Evolutionary conservation across 805 yeast genomes (phyloP), one percentile per base, ranked within the genome.

Genomic region (Wickerhamia fluorescens): DNA sequence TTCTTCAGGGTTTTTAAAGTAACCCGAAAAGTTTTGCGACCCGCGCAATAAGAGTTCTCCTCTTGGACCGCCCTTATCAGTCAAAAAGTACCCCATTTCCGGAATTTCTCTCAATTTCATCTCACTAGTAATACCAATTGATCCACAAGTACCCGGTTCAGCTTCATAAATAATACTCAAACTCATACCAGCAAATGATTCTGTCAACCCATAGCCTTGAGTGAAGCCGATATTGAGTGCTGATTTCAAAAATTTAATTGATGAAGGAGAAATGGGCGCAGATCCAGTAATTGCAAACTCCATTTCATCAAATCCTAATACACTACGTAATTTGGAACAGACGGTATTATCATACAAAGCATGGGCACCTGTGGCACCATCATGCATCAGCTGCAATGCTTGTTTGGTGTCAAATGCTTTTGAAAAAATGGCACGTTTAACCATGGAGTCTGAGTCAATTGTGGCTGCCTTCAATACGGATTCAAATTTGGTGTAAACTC

Each of bases 141-240:
- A 39, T 1, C 56, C 56, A 34, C 52, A 50, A 11, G 44, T 37
- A 5, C 52, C 53, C 4, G 51, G 48, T 3, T 29, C 30, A 4
- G 44, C 40, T 27, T 47, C 53, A 34, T 29, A 45, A 5, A 39
- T 35, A 14, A 24, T 15, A 14, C 45, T 36, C 23, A 40, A 14
- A 15, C 40, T 34, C 14, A 49, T 31, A 6, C 55, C 54, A 3
- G 50, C 54, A 27, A 45, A 51, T 13, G 52, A 34, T 34, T 51
- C 56, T 7, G 56, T 58, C 36, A 58, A 44, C 1, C 65, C 65
- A 31, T 56, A 58, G n/a, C 59, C 55, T 28, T 57, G 63, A 8
- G 49, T 21, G 13, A 51, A 14, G 2, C 56, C 56, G 15, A 40
- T 24, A 28, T 48, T 47, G 30, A 51, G 38, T 5, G 45, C 41